Evolutionary conservation across 2,329 filamentous ascomycete species (phyloP).

Genomic region (Calonectria naviculata): DNA sequence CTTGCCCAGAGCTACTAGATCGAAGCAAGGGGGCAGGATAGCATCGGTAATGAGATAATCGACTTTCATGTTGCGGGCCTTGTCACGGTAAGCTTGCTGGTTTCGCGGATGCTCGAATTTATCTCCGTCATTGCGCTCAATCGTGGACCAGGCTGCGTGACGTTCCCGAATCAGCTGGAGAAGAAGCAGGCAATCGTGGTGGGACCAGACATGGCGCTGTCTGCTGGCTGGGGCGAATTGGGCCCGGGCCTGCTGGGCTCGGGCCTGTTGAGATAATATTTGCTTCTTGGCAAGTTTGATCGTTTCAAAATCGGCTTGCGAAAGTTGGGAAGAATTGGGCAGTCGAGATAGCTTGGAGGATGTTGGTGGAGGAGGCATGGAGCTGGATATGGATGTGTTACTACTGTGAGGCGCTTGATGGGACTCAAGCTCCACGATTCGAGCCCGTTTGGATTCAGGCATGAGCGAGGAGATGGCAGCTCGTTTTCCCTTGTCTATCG

Average conservation of each 20-base stretch:
- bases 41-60: slow-evolving; percentile 59
- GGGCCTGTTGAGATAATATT: slow-evolving; percentile 26
- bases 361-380: slow-evolving; percentile 9
- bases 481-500: slow-evolving; percentile 38
- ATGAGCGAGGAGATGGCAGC: slow-evolving; percentile 21
- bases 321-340: slow-evolving; percentile 7
- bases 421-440: slow-evolving; percentile 2
- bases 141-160: slow-evolving; percentile 45
- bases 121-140: slow-evolving; percentile 43
- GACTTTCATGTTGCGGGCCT: slow-evolving; percentile 68
- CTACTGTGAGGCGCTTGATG: background rate
- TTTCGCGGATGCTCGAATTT: slow-evolving; percentile 57
- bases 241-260: slow-evolving; percentile 34
- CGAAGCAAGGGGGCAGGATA: slow-evolving; percentile 59
- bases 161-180: slow-evolving; percentile 51
- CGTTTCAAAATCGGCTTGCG: slow-evolving; percentile 33
- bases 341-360: slow-evolving; percentile 2
- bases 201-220: slow-evolving; percentile 54
- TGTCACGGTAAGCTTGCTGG: slow-evolving; percentile 68
- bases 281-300: slow-evolving; percentile 41
- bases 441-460: slow-evolving; percentile 26
- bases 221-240: slow-evolving; percentile 31
- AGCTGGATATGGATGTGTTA: slow-evolving; percentile 1
- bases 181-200: slow-evolving; percentile 53
- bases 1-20: slow-evolving; percentile 59